Percentiles rank a stretch among this genome's conserved stretches.
Evolutionary conservation across 1,284 basidiomycete species (phyloP).

Genomic region (Singerocomus rubriflavus): DNA sequence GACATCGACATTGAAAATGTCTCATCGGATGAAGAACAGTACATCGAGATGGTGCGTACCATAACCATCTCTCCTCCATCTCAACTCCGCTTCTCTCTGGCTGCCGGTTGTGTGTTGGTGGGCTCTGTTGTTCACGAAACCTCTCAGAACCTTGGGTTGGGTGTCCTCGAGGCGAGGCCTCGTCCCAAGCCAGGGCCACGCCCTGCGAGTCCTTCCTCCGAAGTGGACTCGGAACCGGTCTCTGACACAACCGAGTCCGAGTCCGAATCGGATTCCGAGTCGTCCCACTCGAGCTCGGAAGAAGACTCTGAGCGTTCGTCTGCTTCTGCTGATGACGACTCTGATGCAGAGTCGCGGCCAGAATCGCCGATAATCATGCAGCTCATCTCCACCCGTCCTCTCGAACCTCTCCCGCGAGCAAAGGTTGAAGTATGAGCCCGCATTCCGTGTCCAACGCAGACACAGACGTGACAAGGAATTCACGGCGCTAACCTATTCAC

Average conservation of each 20-base stretch:
- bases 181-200: background rate
- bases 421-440: slow-evolving; percentile 15
- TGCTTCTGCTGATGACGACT: slow-evolving; percentile 19
- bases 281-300: slow-evolving; percentile 22
- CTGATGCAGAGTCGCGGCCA: slow-evolving; percentile 32
- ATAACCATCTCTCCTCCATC: too few relatives aligned
- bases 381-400: slow-evolving; percentile 38
- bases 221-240: slow-evolving; percentile 11
- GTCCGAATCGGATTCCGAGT: slow-evolving; percentile 13
- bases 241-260: slow-evolving; percentile 8
- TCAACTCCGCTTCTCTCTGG: background rate
- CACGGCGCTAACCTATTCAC: background rate
- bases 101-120: too few relatives aligned
- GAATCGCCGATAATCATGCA: slow-evolving; percentile 32
- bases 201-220: slow-evolving; percentile 6
- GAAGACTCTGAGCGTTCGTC: slow-evolving; percentile 25
- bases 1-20: slow-evolving; percentile 67
- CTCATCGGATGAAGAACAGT: slow-evolving; percentile 40
- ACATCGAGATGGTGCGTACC: slow-evolving; percentile 61
- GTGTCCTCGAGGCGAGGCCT: slow-evolving; percentile 50
- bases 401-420: slow-evolving; percentile 40
- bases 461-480: background rate
- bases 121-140: slow-evolving; percentile 1
- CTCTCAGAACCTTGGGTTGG: slow-evolving; percentile 58
- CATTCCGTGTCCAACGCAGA: background rate